Evolutionary conservation across 306 rosid species (phyloP), one percentile per base, ranked within the genome.

Genomic region (Cicer arietinum): DNA sequence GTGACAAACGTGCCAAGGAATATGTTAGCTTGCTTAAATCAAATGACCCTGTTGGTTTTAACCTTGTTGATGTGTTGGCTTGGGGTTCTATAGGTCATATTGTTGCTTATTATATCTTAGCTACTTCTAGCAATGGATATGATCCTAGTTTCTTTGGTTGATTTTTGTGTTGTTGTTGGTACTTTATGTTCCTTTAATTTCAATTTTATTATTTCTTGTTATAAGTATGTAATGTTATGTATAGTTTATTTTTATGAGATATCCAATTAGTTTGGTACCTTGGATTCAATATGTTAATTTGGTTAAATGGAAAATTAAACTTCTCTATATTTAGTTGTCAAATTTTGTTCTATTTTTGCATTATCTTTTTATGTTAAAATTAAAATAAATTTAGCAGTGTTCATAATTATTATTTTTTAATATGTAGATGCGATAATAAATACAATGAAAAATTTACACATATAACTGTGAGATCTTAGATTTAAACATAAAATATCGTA

Each of bases 21-120:
- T 94, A 91, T 58, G 95, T 94, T 2, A 94, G 96, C 71, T 84
- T 94, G 22, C 91, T 94, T 56, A 94, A 94, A 66, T 94, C 99
- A 8, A 94, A 94, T n/a, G 99, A 94, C 63, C 99, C 99, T 10
- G 96, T 94, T 41, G 99, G 99, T 3, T 94, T 92, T 82, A 94
- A 94, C 85, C 86, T 94, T 50, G 97, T 94, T 14, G 99, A 94
- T 48, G 99, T 94, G 72, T 81, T 92, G 71, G 98, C 99, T 66
- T 94, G 99, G 99, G 99, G 99, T 6, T 88, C 97, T 20, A 78
- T 94, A 45, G 97, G 97, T 22, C 99, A 94, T 70, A 86, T 94
- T 9, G 88, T 92, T 57, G 99, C 97, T 82, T 94, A 94, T 63
- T 94, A 94, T 30, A 84, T 94, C 82, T 88, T 94, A 86, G 99